phyloP scores from a whole-genome alignment of 2,329 filamentous ascomycete species.

The Colletotrichum tabaci region DNA sequence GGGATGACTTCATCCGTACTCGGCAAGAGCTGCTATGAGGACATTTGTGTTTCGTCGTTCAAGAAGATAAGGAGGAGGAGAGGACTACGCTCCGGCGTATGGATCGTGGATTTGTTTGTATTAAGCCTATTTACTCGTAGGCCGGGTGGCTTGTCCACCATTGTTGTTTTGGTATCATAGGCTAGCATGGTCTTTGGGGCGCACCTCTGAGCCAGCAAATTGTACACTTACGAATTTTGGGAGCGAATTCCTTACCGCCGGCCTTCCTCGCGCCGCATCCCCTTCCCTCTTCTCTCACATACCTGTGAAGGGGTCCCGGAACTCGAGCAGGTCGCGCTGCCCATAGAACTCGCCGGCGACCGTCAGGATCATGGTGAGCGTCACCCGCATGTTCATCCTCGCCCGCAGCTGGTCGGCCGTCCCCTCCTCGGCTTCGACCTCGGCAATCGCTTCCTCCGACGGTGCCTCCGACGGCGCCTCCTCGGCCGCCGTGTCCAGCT shows the following conservation, averaged over 20 bases:
- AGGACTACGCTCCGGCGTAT: background rate
- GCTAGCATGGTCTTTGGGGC: constrained; percentile 16
- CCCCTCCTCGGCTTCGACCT: constrained; percentile 42
- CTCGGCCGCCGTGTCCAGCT: constrained; percentile 52
- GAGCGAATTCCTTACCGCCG: no score
- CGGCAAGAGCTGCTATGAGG: constrained; percentile 45
- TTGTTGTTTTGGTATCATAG: constrained; percentile 33
- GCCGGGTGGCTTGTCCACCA: constrained; percentile 5
- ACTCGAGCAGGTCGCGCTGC: constrained; percentile 87
- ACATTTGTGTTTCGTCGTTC: constrained; percentile 27
- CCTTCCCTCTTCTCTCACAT: constrained; percentile 49
- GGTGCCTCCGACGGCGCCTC: constrained; percentile 48
- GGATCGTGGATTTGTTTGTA: constrained; percentile 12
- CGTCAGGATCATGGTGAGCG: constrained; percentile 92
- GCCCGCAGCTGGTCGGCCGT: constrained; percentile 49
- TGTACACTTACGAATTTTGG: constrained; percentile 4
- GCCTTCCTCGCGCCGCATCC: background rate
- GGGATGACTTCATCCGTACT: constrained; percentile 36
- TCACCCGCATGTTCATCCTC: constrained; percentile 73
- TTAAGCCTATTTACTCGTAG: constrained; percentile 1
- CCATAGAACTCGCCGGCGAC: constrained; percentile 91
- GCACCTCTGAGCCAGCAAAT: constrained; percentile 10
- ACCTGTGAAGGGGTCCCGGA: constrained; percentile 73
- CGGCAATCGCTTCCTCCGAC: constrained; percentile 31
- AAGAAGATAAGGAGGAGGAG: background rate